Evolutionary conservation across 2,329 filamentous ascomycete genomes (phyloP).

Genomic region (Diaporthe capsici): DNA sequence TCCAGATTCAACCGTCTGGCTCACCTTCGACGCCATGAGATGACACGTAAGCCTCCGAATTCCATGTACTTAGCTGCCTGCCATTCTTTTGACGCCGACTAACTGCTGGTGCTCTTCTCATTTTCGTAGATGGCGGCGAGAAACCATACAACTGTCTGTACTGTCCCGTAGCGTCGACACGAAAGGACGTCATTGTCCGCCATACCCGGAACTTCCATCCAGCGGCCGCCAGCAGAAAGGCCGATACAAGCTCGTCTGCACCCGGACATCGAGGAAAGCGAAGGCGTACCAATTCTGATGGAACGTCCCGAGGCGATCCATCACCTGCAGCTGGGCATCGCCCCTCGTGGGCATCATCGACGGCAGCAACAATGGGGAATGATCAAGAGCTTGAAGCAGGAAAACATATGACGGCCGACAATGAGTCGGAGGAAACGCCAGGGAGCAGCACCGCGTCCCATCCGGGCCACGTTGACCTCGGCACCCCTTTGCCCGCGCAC

Average conservation of each 20-base stretch:
- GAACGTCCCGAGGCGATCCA: neutral
- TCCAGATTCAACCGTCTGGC: neutral
- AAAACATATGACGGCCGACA: neutral
- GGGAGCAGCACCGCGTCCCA: neutral
- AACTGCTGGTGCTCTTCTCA: neutral
- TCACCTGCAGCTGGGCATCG: neutral
- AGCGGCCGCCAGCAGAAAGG: neutral
- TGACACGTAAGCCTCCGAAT: neutral
- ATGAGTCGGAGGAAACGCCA: neutral
- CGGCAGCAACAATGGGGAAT: neutral
- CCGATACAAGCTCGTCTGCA: neutral
- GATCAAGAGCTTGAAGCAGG: neutral
- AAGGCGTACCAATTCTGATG: neutral
- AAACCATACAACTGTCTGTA: constrained; percentile 2
- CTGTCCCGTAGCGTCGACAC: constrained; percentile 2
- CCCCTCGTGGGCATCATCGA: neutral
- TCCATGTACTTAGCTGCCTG: neutral
- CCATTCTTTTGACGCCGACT: neutral
- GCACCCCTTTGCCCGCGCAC: neutral
- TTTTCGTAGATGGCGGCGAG: neutral
- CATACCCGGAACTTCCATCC: neutral
- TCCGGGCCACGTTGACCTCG: neutral
- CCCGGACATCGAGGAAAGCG: neutral
- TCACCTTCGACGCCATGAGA: neutral
- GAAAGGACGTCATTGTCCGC: neutral